Evolutionary conservation across 116 monocot species (phyloP).

Genomic region (Papilionanthe hybrid): DNA sequence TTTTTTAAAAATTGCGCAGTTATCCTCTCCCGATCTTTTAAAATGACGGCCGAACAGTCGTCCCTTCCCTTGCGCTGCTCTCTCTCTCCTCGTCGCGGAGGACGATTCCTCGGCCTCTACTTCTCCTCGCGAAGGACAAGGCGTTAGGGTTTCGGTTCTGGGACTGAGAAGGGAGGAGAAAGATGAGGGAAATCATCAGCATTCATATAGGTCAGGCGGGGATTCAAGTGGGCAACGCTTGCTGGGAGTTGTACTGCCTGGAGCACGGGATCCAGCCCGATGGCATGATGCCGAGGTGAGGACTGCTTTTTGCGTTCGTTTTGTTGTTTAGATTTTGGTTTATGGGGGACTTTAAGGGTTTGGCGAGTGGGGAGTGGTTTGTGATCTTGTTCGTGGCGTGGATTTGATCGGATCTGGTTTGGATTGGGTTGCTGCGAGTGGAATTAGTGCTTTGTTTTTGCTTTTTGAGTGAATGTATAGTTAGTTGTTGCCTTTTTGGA

Average conservation of each 20-base stretch:
- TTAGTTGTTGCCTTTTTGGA: neutral
- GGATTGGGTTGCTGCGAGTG: neutral
- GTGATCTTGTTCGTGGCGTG: neutral
- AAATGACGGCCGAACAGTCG: neutral
- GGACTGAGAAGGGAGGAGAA: neutral
- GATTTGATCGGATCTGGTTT: neutral
- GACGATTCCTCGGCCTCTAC: conserved; percentile 2
- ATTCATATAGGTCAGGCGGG: conserved; percentile 67
- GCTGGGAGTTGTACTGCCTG: conserved; percentile 63
- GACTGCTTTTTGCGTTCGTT: neutral
- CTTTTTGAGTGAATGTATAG: neutral
- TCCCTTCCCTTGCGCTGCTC: too few relatives aligned
- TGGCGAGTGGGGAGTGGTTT: neutral
- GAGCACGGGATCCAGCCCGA: conserved; percentile 62
- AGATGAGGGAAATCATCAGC: conserved; percentile 75
- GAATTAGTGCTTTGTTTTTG: neutral
- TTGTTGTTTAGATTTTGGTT: neutral
- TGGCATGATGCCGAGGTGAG: conserved; percentile 46
- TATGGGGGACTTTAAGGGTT: neutral
- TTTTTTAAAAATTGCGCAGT: too few relatives aligned
- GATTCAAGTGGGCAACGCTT: conserved; percentile 62
- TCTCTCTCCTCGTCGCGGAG: neutral
- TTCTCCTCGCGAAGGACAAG: neutral
- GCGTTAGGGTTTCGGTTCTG: conserved; percentile 16
- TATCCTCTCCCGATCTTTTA: neutral